Percentiles rank a stretch among this genome's conserved stretches.
Evolutionary conservation across 495 filamentous ascomycete species (phyloP).

Genomic region (Corynascus novoguineensis): DNA sequence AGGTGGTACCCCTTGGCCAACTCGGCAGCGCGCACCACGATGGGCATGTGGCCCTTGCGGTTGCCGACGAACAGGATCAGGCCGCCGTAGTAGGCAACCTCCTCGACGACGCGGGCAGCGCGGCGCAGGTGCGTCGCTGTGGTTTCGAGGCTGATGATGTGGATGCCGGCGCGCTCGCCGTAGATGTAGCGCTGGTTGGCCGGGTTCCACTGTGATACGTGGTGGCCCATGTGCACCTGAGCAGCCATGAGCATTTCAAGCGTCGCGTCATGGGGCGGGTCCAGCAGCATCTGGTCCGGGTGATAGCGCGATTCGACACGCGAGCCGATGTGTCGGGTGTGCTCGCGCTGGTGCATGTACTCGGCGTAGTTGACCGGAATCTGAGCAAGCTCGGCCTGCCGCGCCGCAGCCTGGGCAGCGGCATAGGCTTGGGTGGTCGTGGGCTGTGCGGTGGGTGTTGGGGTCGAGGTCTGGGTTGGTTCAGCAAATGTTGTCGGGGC

Average conservation of each 20-base stretch:
- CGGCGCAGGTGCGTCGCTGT: constrained; percentile 84
- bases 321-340: constrained; percentile 49
- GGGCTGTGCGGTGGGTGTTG: constrained; percentile 1
- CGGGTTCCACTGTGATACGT: constrained; percentile 91
- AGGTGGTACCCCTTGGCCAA: constrained; percentile 77
- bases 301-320: constrained; percentile 54
- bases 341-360: constrained; percentile 19
- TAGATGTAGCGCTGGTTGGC: constrained; percentile 92
- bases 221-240: constrained; percentile 87
- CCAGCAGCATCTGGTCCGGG: constrained; percentile 57
- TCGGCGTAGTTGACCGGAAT: constrained; percentile 30
- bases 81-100: constrained; percentile 76
- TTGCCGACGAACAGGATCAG: constrained; percentile 89
- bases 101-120: constrained; percentile 81
- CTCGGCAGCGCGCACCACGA: constrained; percentile 75
- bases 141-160: constrained; percentile 86
- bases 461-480: not conserved
- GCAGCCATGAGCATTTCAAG: constrained; percentile 89
- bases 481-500: constrained; percentile 10
- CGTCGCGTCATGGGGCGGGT: constrained; percentile 77
- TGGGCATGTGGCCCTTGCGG: constrained; percentile 65
- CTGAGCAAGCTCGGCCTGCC: constrained; percentile 23
- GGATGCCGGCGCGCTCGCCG: constrained; percentile 81
- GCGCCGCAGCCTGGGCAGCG: constrained; percentile 7
- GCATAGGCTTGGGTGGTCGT: constrained; percentile 3